Base-by-base conservation (phyloP, 2,329 filamentous ascomycete species). In the Talaromyces sp. region DNA sequence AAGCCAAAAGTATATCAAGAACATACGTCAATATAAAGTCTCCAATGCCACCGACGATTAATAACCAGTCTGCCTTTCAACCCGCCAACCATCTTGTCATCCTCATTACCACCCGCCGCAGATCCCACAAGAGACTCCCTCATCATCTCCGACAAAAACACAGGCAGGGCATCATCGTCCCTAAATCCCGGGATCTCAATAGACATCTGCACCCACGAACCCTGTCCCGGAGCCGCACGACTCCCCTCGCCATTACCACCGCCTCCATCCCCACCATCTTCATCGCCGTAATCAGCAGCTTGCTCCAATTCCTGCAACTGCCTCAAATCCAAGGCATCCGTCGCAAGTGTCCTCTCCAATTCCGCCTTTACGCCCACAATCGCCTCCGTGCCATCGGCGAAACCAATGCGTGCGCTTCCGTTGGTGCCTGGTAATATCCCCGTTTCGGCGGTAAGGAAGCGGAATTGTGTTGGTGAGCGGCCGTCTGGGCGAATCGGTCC, bases 291-390 rank as follows among this genome's bases (percentile, higher is more conserved):
- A 25, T 39, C 37, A 41, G n/a, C 56, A 45, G 33, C 66, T 19
- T 71, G 69, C 41, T 75, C 74, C 3, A 74, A 74, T 37, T 64
- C 57, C 63, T 82, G 82, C 22, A 79, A 74, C 67, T 80, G 81
- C 19, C 73, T 78, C 39, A 70, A 70, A 60, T 75, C 75, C 62
- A 72, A 73, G 22, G 75, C 80, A 62, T 74, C 74, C 59, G 73
- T 68, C 65, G 75, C 68, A 60, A 78, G 67, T 37, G 89, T 92
- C 81, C 86, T 89, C 77, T 97, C 93, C 3, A 98, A 91, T 80
- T 98, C 94, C 0, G 92, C 93, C 80, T 98, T 99, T 67, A 97
- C 89, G 54, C 95, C 95, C 6, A 97, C 95, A 67, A 99, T 90
- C 7, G 95, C 95, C 79, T 99, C 95, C 1, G 93, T 96, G 60